A percentile compares a stretch with the other conserved stretches of the same genome.
Evolutionary conservation across 2,329 filamentous ascomycete species (phyloP).

Genomic region (Fusarium aywerte): DNA sequence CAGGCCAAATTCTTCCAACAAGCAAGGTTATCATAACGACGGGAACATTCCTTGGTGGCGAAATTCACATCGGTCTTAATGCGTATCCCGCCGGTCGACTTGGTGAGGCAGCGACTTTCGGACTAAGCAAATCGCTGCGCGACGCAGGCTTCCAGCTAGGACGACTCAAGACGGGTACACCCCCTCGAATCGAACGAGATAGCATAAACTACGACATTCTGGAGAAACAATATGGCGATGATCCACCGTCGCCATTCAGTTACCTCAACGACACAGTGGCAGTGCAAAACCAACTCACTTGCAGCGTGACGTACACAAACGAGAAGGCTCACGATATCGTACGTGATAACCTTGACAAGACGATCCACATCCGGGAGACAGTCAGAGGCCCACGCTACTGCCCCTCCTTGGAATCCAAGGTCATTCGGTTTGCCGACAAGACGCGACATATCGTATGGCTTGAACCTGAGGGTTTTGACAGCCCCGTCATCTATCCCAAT

Average conservation of each 20-base stretch:
- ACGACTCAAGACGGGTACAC: constrained; percentile 93
- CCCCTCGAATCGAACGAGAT: constrained; percentile 82
- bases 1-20: constrained; percentile 83
- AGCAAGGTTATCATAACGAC: constrained; percentile 92
- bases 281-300: constrained; percentile 84
- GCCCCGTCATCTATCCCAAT: constrained; percentile 92
- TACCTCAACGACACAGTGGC: constrained; percentile 84
- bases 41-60: constrained; percentile 92
- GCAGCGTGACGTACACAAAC: constrained; percentile 90
- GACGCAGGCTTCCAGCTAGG: constrained; percentile 91
- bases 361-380: constrained; percentile 94
- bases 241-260: constrained; percentile 89
- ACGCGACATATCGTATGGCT: constrained; percentile 91
- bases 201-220: constrained; percentile 83
- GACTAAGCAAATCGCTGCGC: constrained; percentile 87
- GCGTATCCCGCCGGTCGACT: constrained; percentile 88
- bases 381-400: constrained; percentile 96
- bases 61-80: constrained; percentile 94
- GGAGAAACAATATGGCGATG: constrained; percentile 81
- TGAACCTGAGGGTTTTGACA: constrained; percentile 94
- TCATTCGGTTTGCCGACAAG: constrained; percentile 87
- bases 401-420: constrained; percentile 92
- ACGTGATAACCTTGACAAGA: constrained; percentile 90
- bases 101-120: constrained; percentile 92
- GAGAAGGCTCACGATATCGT: constrained; percentile 83